Conservation (phyloP, 2,329 filamentous ascomycete genomes). For the Rhynchosporium graminicola region DNA sequence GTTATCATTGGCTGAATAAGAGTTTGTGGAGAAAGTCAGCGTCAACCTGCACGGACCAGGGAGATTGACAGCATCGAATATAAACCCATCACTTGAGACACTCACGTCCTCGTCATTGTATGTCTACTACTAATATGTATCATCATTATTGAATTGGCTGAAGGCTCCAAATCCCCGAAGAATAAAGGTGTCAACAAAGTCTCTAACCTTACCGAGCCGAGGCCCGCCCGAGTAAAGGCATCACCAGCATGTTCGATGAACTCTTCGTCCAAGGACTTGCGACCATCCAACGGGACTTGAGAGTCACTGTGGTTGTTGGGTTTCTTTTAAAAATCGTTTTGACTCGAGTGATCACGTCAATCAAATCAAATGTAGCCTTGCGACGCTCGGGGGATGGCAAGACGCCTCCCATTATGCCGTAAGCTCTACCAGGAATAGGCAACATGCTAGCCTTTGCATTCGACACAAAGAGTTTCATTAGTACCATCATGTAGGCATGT, state of each 20-base stretch:
- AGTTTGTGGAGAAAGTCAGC: not conserved
- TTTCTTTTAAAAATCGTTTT: constrained; percentile 17
- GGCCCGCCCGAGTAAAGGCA: no score
- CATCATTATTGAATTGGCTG: not conserved
- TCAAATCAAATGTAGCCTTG: constrained; percentile 16
- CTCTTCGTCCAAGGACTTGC: constrained; percentile 14
- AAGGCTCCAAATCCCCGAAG: not conserved
- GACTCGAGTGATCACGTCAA: constrained; percentile 16
- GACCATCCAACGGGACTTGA: constrained; percentile 18
- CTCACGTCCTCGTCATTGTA: no score
- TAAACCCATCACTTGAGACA: not conserved
- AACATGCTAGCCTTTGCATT: constrained; percentile 29
- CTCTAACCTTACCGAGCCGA: not conserved
- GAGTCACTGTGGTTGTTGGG: not conserved
- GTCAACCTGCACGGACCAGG: constrained; percentile 6
- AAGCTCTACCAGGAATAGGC: constrained; percentile 26
- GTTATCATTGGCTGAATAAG: not conserved
- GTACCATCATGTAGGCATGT: constrained; percentile 20
- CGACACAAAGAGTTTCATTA: constrained; percentile 23
- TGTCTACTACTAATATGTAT: no score
- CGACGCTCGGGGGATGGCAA: constrained; percentile 15
- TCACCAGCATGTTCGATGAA: constrained; percentile 18
- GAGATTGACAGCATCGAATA: not conserved
- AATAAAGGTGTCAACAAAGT: not conserved
- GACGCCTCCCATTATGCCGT: constrained; percentile 28